Evolutionary conservation across 2,329 filamentous ascomycete species (phyloP).

Genomic region (Aureobasidium vineae): DNA sequence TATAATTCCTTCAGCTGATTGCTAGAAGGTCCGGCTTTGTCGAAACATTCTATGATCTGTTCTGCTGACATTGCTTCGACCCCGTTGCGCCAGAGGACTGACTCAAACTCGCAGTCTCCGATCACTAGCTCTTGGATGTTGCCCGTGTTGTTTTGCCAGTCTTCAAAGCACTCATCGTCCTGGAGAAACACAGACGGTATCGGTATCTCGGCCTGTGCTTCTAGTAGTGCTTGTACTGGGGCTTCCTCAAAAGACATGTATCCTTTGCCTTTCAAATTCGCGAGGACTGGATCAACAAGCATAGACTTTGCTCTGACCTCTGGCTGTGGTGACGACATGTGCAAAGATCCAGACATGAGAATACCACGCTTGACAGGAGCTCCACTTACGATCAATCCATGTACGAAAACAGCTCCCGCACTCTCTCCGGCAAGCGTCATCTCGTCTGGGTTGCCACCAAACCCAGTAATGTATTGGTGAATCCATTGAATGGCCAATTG

Average conservation of each 20-base stretch:
- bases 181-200: conserved; percentile 48
- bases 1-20: conserved; percentile 43
- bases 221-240: conserved; percentile 37
- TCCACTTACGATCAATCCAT: conserved; percentile 44
- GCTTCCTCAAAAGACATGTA: conserved; percentile 37
- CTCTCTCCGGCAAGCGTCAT: conserved; percentile 50
- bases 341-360: conserved; percentile 46
- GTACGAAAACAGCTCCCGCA: conserved; percentile 48
- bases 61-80: conserved; percentile 41
- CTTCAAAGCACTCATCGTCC: conserved; percentile 39
- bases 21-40: conserved; percentile 36
- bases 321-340: conserved; percentile 46
- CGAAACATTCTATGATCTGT: conserved; percentile 41
- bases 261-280: conserved; percentile 28
- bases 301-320: conserved; percentile 35
- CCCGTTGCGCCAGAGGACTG: conserved; percentile 48
- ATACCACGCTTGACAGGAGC: conserved; percentile 40
- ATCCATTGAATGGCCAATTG: conserved; percentile 40
- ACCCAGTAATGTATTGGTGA: conserved; percentile 37
- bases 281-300: conserved; percentile 35
- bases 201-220: conserved; percentile 40
- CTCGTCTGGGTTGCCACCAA: conserved; percentile 40
- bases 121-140: conserved; percentile 43
- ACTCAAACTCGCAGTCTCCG: conserved; percentile 47
- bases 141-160: conserved; percentile 42